phyloP scores from a whole-genome alignment of 129 eudicot species.

The Glebionis coronaria region DNA sequence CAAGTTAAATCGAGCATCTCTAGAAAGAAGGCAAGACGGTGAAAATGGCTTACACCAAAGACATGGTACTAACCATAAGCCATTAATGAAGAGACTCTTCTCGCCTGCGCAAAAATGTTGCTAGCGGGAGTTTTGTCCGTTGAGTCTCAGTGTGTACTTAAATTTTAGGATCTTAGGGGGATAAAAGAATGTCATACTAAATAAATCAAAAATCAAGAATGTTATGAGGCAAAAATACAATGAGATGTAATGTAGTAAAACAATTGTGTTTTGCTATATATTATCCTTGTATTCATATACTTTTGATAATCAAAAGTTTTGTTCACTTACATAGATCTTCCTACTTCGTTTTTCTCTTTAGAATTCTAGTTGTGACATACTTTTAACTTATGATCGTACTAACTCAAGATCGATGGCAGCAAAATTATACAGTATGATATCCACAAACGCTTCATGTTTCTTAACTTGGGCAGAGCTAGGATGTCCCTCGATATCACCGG shows the following conservation, averaged over 20 bases:
- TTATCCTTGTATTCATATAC: conserved; percentile 15
- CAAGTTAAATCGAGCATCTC: not conserved
- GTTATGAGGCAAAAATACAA: conserved; percentile 2
- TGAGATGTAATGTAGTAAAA: conserved; percentile 11
- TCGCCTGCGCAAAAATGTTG: not conserved
- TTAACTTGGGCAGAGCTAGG: no score
- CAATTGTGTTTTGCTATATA: conserved; percentile 20
- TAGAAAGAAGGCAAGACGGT: conserved; percentile 13
- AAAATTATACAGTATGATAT: no score
- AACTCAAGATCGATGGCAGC: no score
- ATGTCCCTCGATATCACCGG: no score
- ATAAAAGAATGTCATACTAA: conserved; percentile 13
- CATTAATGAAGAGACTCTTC: conserved; percentile 1
- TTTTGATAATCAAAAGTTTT: not conserved
- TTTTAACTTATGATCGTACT: no score
- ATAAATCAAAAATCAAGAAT: conserved; percentile 6
- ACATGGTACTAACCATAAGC: conserved; percentile 7
- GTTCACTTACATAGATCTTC: not conserved
- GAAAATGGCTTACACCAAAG: conserved; percentile 11
- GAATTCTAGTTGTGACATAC: no score
- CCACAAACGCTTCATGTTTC: no score
- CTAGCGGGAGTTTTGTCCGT: not conserved
- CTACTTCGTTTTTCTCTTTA: no score
- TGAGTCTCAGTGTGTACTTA: conserved; percentile 18
- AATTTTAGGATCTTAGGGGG: conserved; percentile 18